Evolutionary conservation across 495 filamentous ascomycete species (phyloP), one percentile per base, ranked within the genome.

Genomic region (Jackrogersella minutella): DNA sequence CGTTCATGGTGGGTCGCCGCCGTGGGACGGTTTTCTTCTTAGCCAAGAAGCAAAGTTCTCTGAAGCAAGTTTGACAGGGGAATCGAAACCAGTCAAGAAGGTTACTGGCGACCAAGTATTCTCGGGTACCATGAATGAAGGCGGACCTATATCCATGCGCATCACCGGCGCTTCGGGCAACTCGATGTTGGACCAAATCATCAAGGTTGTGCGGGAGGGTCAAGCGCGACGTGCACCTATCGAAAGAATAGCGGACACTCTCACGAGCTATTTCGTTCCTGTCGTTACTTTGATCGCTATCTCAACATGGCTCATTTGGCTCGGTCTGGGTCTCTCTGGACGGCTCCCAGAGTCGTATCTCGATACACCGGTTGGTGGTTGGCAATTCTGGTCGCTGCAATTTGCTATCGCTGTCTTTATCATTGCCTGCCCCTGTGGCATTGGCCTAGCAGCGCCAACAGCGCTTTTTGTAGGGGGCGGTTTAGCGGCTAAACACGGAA

Each of bases 341-440:
- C 28, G 49, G 3, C 49, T 52, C 2, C 49, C 49, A 0, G 6
- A 36, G 5, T 26, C 22, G 30, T 52, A 52, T 24, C 49, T 52
- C 17, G 49, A 52, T 24, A 14, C 8, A 13, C 49, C 49, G 2
- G 49, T 52, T n/a, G 49, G 49, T 36, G 49, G 49, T 5, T 52
- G 49, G 49, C 49, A 30, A 11, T 52, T 52, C 49, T 52, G 49
- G 49, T 52, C 49, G 28, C 49, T 52, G 8, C 49, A 52, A 52
- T 52, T 52, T 7, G 49, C 49, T 36, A 52, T 52, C 17, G 49
- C 49, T 3, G 49, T 52, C 2, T 36, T 52, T 17, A 52, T 52
- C 1, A 36, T 52, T 17, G 49, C 49, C 13, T 52, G 49, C 4
- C 49, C 49, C 17, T 52, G 49, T 36, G 49, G 49, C 36, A 52